Conservation (phyloP, 2,329 filamentous ascomycete genomes). For the Aspergillus sp. region DNA sequence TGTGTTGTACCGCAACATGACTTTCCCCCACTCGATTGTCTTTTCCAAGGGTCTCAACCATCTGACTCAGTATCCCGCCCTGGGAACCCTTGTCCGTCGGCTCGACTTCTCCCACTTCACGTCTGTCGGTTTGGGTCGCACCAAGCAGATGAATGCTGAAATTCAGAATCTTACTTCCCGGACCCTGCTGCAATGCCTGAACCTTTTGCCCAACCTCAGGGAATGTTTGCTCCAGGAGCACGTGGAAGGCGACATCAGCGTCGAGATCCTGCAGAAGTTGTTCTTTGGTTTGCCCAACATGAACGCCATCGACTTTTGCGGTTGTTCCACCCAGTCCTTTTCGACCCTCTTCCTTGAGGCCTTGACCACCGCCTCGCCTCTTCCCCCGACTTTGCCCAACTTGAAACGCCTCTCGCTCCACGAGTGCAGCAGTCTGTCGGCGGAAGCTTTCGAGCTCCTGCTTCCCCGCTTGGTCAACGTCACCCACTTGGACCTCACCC, state of each 20-base stretch:
- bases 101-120: constrained; percentile 84
- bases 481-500: constrained; percentile 73
- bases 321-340: constrained; percentile 63
- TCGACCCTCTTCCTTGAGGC: constrained; percentile 57
- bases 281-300: constrained; percentile 60
- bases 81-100: constrained; percentile 69
- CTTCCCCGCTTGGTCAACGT: constrained; percentile 63
- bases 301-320: constrained; percentile 68
- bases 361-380: constrained; percentile 39
- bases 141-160: constrained; percentile 65
- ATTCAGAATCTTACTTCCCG: constrained; percentile 69
- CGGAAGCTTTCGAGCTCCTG: constrained; percentile 60
- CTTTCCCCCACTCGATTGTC: constrained; percentile 73
- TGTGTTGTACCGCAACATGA: constrained; percentile 72
- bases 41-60: constrained; percentile 75
- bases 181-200: constrained; percentile 64
- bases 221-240: constrained; percentile 78
- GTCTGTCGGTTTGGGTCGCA: constrained; percentile 67
- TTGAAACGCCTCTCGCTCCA: constrained; percentile 68
- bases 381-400: constrained; percentile 49
- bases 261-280: constrained; percentile 62
- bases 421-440: constrained; percentile 66
- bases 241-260: constrained; percentile 66
- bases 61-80: constrained; percentile 57
- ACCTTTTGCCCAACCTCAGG: constrained; percentile 64